phyloP scores from a whole-genome alignment of 371 early-diverging fungal genomes.

The Syncephalastrum monosporum region DNA sequence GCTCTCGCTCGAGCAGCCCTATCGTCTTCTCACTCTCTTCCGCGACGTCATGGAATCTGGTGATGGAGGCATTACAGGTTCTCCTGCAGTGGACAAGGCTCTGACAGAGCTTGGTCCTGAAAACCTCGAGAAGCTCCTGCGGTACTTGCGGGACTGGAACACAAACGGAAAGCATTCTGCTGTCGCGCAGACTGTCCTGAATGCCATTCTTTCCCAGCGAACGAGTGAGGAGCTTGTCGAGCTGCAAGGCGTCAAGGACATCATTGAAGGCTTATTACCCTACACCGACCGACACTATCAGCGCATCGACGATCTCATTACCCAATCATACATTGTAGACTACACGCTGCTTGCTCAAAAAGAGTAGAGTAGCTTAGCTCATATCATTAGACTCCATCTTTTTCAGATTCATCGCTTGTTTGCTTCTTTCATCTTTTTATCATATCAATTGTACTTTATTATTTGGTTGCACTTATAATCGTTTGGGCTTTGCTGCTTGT shows the following conservation, averaged over 20 bases:
- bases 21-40: constrained; percentile 75
- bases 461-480: constrained; percentile 8
- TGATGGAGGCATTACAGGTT: constrained; percentile 59
- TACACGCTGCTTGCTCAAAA: constrained; percentile 75
- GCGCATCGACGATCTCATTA: constrained; percentile 78
- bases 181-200: constrained; percentile 81
- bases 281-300: constrained; percentile 92
- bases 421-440: neutral
- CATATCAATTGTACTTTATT: constrained; percentile 6
- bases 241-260: constrained; percentile 77
- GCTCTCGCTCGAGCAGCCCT: constrained; percentile 87
- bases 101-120: constrained; percentile 55
- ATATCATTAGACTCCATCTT: neutral
- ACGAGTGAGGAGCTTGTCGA: constrained; percentile 65
- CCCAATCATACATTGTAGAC: constrained; percentile 86
- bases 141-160: constrained; percentile 94
- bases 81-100: constrained; percentile 64
- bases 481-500: constrained; percentile 1
- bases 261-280: constrained; percentile 79
- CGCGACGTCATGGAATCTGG: constrained; percentile 56
- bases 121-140: constrained; percentile 72
- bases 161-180: constrained; percentile 81
- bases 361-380: constrained; percentile 16
- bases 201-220: constrained; percentile 71
- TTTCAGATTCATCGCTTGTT: too few species aligned